These are phyloP conservation scores for Xylaria hypoxylon DNA, from an alignment of 2,329 filamentous ascomycete species.

Conservation along the genomic window DNA sequence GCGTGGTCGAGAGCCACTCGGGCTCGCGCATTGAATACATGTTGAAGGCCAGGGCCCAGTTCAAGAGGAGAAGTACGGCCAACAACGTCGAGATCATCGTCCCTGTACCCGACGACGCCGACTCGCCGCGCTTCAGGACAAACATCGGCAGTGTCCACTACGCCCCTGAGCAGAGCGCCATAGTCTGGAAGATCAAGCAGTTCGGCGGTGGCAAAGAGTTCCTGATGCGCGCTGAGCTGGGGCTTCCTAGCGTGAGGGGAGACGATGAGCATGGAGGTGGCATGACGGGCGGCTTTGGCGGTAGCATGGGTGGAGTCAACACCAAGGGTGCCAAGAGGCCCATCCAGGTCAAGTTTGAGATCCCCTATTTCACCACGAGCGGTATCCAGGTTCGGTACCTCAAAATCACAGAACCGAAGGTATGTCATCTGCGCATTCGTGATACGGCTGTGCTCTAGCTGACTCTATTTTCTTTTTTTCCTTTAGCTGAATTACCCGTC, in stretches of 20 bases:
- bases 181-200: slow-evolving; percentile 99
- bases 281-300: slow-evolving; percentile 97
- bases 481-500: slow-evolving; percentile 96
- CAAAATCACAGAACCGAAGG: slow-evolving; percentile 99
- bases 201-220: slow-evolving; percentile 99
- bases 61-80: slow-evolving; percentile 96
- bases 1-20: slow-evolving; percentile 94
- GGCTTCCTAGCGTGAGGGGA: slow-evolving; percentile 90
- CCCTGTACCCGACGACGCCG: slow-evolving; percentile 95
- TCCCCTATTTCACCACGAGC: slow-evolving; percentile 99
- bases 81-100: slow-evolving; percentile 99
- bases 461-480: slow-evolving; percentile 12
- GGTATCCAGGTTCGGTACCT: slow-evolving; percentile 98
- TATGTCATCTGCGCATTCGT: slow-evolving; percentile 58
- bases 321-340: slow-evolving; percentile 91
- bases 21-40: slow-evolving; percentile 98
- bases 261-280: slow-evolving; percentile 96
- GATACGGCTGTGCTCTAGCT: slow-evolving; percentile 23
- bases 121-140: slow-evolving; percentile 94
- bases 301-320: slow-evolving; percentile 93
- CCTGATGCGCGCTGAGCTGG: slow-evolving; percentile 96
- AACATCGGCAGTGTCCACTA: slow-evolving; percentile 99
- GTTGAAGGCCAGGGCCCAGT: slow-evolving; percentile 97
- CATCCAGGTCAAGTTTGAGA: slow-evolving; percentile 99
- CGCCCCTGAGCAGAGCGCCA: slow-evolving; percentile 94